Conservation (phyloP, 2,329 filamentous ascomycete genomes). For the Fusarium sp. region DNA sequence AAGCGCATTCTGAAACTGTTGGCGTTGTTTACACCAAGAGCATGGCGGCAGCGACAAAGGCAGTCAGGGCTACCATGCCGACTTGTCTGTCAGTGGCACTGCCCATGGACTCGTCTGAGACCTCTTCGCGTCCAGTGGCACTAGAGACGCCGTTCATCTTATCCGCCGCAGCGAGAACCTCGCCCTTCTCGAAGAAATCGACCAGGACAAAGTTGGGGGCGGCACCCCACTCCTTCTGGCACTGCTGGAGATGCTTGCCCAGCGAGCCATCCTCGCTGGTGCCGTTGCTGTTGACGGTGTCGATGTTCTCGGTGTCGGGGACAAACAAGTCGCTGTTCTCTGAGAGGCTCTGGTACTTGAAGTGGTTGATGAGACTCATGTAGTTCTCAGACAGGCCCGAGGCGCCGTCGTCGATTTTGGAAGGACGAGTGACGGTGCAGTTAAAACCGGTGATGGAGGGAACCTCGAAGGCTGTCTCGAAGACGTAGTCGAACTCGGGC, state of each 20-base stretch:
- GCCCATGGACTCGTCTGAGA: constrained; percentile 37
- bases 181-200: constrained; percentile 82
- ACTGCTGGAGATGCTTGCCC: constrained; percentile 66
- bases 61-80: constrained; percentile 57
- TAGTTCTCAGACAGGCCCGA: constrained; percentile 68
- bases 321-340: constrained; percentile 64
- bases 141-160: constrained; percentile 68
- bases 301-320: constrained; percentile 71
- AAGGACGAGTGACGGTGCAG: constrained; percentile 77
- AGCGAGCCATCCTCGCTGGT: constrained; percentile 66
- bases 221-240: constrained; percentile 68
- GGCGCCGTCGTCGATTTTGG: constrained; percentile 60
- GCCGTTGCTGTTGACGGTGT: constrained; percentile 73
- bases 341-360: constrained; percentile 72
- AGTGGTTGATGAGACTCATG: constrained; percentile 84
- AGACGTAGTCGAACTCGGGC: constrained; percentile 74
- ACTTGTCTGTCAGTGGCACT: constrained; percentile 39
- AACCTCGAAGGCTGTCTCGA: constrained; percentile 79
- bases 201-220: constrained; percentile 81
- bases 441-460: constrained; percentile 73
- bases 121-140: constrained; percentile 52
- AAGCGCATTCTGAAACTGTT: not conserved
- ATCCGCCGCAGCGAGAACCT: constrained; percentile 77
- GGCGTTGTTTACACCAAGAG: constrained; percentile 50
- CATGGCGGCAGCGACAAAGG: constrained; percentile 58